phyloP scores from a whole-genome alignment of 2,329 filamentous ascomycete species.

The Dothideomycetes sp. region DNA sequence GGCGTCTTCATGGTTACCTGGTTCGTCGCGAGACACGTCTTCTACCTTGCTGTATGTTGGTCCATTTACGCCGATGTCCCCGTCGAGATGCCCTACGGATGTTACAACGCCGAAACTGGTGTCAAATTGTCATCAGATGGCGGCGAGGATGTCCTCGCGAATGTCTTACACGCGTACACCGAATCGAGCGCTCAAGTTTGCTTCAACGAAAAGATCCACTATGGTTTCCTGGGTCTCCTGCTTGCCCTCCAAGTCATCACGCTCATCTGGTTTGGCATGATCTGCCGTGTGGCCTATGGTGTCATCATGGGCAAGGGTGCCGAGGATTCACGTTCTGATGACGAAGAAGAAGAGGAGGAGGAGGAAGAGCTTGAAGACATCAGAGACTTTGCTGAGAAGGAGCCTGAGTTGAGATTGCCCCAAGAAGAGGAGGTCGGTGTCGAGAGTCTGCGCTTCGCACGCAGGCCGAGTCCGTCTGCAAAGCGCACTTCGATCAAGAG shows the following conservation, averaged over 20 bases:
- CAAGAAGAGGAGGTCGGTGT: conserved; percentile 66
- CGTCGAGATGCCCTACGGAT: conserved; percentile 54
- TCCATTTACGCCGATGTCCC: conserved; percentile 65
- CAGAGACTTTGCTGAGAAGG: conserved; percentile 19
- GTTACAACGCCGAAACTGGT: conserved; percentile 54
- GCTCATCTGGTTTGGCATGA: conserved; percentile 83
- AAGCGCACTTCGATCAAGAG: conserved; percentile 40
- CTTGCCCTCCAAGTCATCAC: conserved; percentile 71
- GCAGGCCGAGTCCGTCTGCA: conserved; percentile 24
- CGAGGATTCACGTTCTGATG: conserved; percentile 81
- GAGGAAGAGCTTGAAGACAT: conserved; percentile 17
- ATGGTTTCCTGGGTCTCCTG: conserved; percentile 67
- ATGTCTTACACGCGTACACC: conserved; percentile 66
- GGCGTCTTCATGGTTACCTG: conserved; percentile 78
- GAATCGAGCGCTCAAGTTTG: conserved; percentile 63
- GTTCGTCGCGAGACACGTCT: conserved; percentile 72
- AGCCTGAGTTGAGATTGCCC: conserved; percentile 21
- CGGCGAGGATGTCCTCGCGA: conserved; percentile 37
- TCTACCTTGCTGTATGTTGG: conserved; percentile 73
- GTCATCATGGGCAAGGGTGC: conserved; percentile 69
- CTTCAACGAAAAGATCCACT: conserved; percentile 66
- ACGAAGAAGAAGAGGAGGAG: conserved; percentile 62
- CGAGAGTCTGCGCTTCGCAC: conserved; percentile 58
- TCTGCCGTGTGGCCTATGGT: conserved; percentile 69
- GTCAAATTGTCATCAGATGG: conserved; percentile 45